Evolutionary conservation across 1,284 basidiomycete species (phyloP).

Genomic region (Ustilago trichophora): DNA sequence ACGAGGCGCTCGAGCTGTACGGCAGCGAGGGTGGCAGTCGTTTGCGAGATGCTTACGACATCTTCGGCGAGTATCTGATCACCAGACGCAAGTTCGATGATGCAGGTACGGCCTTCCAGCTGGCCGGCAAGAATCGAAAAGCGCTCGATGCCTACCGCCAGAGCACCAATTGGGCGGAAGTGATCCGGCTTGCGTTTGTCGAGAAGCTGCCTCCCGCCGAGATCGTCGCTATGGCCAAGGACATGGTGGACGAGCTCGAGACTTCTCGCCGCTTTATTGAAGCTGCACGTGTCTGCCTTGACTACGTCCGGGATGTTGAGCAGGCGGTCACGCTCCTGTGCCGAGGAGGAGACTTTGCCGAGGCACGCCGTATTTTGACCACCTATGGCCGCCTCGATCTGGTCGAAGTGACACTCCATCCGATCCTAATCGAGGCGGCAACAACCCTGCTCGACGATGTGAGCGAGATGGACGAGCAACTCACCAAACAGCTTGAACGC

Average conservation of each 20-base stretch:
- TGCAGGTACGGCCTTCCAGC: slow-evolving; percentile 71
- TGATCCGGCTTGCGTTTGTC: slow-evolving; percentile 46
- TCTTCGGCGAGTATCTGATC: slow-evolving; percentile 89
- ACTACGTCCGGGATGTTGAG: slow-evolving; percentile 83
- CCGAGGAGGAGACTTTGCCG: slow-evolving; percentile 82
- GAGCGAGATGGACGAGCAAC: slow-evolving; percentile 84
- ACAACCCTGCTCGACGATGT: slow-evolving; percentile 82
- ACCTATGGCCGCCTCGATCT: slow-evolving; percentile 74
- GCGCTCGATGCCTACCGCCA: slow-evolving; percentile 55
- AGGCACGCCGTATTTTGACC: slow-evolving; percentile 80
- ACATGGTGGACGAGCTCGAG: slow-evolving; percentile 70
- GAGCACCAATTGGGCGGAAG: slow-evolving; percentile 55
- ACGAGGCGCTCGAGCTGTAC: slow-evolving; percentile 50
- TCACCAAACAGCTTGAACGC: slow-evolving; percentile 83
- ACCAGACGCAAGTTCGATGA: slow-evolving; percentile 83
- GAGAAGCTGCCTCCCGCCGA: slow-evolving; percentile 60
- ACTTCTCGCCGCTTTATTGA: slow-evolving; percentile 82
- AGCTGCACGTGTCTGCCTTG: slow-evolving; percentile 83
- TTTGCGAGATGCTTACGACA: slow-evolving; percentile 65
- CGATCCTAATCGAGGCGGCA: slow-evolving; percentile 79
- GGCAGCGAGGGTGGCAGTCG: slow-evolving; percentile 15
- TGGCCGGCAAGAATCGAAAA: slow-evolving; percentile 39
- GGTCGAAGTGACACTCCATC: slow-evolving; percentile 78
- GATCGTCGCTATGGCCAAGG: slow-evolving; percentile 69
- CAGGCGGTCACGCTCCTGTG: slow-evolving; percentile 80